Base-by-base conservation (phyloP, 768 basidiomycete species). In the Lyophyllum semitale region DNA sequence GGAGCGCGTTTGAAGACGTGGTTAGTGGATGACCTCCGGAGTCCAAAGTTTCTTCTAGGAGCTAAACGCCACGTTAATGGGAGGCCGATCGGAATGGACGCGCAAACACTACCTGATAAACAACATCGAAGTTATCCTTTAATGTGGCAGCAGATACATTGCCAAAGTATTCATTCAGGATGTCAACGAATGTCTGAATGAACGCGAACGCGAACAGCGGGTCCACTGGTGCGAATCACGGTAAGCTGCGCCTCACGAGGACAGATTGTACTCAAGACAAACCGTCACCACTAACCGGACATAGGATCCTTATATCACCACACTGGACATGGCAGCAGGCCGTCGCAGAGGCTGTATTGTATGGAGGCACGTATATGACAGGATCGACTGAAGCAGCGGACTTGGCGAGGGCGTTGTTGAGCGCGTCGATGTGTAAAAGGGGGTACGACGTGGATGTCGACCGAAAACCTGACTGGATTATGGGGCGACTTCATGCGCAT, bases 31-130 rank as follows among this genome's bases (percentile, higher is more conserved):
- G 88, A 0, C 95, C 95, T 11, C 93, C 90, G 8, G 93, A 86
- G 66, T 96, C 95, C 25, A 98, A 75, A n/a, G 92, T 95, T 72
- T 98, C 95, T 73, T 96, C 95, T 27, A 97, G 80, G 17, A 98
- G 83, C 91, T 95, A 60, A 1, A 11, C 42, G 29, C 27, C 27
- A 42, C 52, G 53, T 53, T 33, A 46, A 53, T 50, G 38, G 59
- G 29, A 52, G 53, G 53, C 33, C 42, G 20, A 37, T n/a, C 1
- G 48, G 18, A 15, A 20, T 18, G 46, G 11, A 52, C 23, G 5
- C n/a, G 4, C 30, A 7, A 22, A 27, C 18, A n/a, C 37, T 23
- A 91, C 93, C 78, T 96, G 95, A 66, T 98, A 96, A 7, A 97
- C 94, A 23, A 93, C 84, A 65, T 98, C 95, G 69, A 97, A 96